Percentiles rank a stretch among this genome's conserved stretches.
Evolutionary conservation across 192 early-diverging fungal species (phyloP).

Genomic region (Chytriomyces hyalinus): DNA sequence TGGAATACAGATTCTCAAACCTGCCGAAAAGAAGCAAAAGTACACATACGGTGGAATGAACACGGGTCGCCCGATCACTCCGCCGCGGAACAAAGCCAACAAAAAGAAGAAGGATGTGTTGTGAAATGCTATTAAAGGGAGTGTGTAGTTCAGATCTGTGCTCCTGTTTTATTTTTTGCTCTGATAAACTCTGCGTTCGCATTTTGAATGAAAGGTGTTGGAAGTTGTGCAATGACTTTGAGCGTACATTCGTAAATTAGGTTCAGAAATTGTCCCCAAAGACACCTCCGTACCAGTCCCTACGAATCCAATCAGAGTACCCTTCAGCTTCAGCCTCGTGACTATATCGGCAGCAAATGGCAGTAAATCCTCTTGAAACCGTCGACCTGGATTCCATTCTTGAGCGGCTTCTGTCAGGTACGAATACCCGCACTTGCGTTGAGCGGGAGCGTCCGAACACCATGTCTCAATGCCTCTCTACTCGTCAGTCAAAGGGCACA

Average conservation of each 20-base stretch:
- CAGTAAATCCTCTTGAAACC: conserved; percentile 19
- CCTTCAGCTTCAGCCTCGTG: too few species aligned
- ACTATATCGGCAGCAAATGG: too few species aligned
- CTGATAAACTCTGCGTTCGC: too few species aligned
- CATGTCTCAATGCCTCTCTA: neutral
- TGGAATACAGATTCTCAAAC: conserved; percentile 81
- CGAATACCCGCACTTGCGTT: neutral
- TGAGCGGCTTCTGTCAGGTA: conserved; percentile 89
- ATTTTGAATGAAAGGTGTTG: too few species aligned
- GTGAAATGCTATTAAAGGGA: neutral
- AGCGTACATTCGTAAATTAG: too few species aligned
- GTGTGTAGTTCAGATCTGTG: too few species aligned
- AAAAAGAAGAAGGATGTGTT: conserved; percentile 37
- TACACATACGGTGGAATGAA: conserved; percentile 71
- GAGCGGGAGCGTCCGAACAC: conserved; percentile 35
- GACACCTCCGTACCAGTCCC: too few species aligned
- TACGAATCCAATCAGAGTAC: too few species aligned
- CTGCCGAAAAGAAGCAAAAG: conserved; percentile 89
- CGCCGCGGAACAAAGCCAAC: conserved; percentile 55
- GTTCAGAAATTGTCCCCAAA: too few species aligned
- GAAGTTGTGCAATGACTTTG: too few species aligned
- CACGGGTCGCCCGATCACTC: conserved; percentile 67
- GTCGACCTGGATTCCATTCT: conserved; percentile 89
- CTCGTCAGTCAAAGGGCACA: conserved; percentile 83
- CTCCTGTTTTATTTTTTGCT: too few species aligned